A percentile compares a stretch with the other conserved stretches of the same genome.
Conservation (phyloP, 2,329 filamentous ascomycete species). For the Hymenoscyphus fraxineus region DNA sequence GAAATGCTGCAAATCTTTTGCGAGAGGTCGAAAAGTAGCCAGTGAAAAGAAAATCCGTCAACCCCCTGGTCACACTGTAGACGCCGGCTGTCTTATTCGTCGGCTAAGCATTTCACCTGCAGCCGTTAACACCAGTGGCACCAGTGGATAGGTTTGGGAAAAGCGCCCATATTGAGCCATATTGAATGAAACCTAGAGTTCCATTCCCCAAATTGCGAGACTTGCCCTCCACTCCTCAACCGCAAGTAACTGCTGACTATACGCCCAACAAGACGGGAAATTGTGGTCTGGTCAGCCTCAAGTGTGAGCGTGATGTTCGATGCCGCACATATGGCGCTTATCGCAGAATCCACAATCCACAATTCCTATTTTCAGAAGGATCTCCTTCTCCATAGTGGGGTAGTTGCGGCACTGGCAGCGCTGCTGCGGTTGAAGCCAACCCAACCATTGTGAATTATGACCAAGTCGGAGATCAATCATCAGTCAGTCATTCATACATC, state of each 20-base stretch:
- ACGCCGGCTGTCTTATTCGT: slow-evolving; percentile 30
- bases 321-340: slow-evolving; percentile 25
- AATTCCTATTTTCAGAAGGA: background rate
- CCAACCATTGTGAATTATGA: background rate
- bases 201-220: background rate
- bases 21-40: slow-evolving; percentile 3
- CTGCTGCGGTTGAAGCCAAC: slow-evolving; percentile 1
- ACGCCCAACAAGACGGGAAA: slow-evolving; percentile 4
- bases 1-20: slow-evolving; percentile 18
- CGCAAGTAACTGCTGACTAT: background rate
- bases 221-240: background rate
- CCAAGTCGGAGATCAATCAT: background rate
- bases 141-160: slow-evolving; percentile 8
- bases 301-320: background rate
- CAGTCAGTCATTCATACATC: slow-evolving; percentile 4
- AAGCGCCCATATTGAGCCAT: slow-evolving; percentile 19
- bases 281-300: slow-evolving; percentile 7
- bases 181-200: background rate
- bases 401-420: background rate
- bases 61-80: slow-evolving; percentile 17
- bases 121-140: slow-evolving; percentile 1
- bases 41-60: background rate
- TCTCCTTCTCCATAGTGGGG: slow-evolving; percentile 2
- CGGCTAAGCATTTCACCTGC: slow-evolving; percentile 21
- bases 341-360: slow-evolving; percentile 13